Conservation (phyloP, 1,284 basidiomycete genomes). For the Ustilago loliicola region DNA sequence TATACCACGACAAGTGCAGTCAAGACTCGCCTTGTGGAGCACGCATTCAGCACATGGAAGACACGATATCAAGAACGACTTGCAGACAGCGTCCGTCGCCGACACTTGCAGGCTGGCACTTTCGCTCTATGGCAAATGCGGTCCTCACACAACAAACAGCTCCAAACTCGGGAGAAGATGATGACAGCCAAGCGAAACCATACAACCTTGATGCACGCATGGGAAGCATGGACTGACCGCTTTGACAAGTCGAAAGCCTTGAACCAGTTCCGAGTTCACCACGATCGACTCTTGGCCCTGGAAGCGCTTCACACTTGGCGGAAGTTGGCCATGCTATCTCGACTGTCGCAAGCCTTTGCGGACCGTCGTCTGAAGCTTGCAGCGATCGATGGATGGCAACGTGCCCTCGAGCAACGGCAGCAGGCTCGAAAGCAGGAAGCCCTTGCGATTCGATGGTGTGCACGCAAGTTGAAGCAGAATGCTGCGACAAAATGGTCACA, state of each 20-base stretch:
- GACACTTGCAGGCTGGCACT: constrained; percentile 47
- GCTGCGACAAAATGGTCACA: constrained; percentile 22
- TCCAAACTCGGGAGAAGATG: constrained; percentile 25
- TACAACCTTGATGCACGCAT: constrained; percentile 13
- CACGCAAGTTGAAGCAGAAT: constrained; percentile 31
- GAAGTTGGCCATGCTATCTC: constrained; percentile 28
- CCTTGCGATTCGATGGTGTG: constrained; percentile 47
- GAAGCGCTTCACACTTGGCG: constrained; percentile 33
- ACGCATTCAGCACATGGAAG: constrained; percentile 32
- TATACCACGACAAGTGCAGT: constrained; percentile 16
- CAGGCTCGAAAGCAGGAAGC: constrained; percentile 32
- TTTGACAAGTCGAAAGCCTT: constrained; percentile 16
- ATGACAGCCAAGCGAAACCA: constrained; percentile 13
- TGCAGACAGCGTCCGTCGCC: constrained; percentile 33
- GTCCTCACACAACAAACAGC: constrained; percentile 18
- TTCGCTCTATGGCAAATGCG: constrained; percentile 54
- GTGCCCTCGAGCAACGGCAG: constrained; percentile 15
- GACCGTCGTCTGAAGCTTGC: constrained; percentile 42
- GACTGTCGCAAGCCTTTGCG: constrained; percentile 39
- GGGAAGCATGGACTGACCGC: constrained; percentile 30
- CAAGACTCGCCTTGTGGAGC: constrained; percentile 15
- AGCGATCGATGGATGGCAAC: constrained; percentile 36
- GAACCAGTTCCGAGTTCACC: constrained; percentile 25
- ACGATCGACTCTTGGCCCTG: constrained; percentile 17
- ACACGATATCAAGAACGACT: constrained; percentile 6